These are phyloP conservation scores for Allodekkera sacchari DNA, from an alignment of 805 yeast genomes.

Conservation along the genomic window DNA sequence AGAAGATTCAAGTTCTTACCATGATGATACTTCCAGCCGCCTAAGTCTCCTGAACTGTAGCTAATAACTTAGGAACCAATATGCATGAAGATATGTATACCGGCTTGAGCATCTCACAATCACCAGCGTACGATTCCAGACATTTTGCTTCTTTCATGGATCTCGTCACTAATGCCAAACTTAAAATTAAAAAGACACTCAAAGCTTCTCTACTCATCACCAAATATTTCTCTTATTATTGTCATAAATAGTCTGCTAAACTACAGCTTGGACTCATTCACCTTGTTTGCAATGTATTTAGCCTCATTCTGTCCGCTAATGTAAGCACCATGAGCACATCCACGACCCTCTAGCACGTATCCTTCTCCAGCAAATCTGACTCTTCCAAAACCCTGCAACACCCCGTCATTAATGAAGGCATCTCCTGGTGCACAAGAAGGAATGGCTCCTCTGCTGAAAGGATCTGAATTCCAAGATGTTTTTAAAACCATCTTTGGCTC, in stretches of 20 bases:
- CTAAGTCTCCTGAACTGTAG: too few species aligned
- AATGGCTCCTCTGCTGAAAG: slow-evolving; percentile 42
- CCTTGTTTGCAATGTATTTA: slow-evolving; percentile 2
- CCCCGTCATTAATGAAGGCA: slow-evolving; percentile 25
- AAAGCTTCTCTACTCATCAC: slow-evolving; percentile 2
- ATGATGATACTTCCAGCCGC: too few species aligned
- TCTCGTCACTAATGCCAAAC: too few species aligned
- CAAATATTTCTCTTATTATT: slow-evolving; percentile 2
- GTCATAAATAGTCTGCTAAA: slow-evolving; percentile 1
- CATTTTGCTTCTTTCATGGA: too few species aligned
- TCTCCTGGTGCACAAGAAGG: slow-evolving; percentile 35
- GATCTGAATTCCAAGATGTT: slow-evolving; percentile 42
- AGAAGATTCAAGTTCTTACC: too few species aligned
- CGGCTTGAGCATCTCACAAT: too few species aligned
- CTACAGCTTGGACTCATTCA: too few species aligned
- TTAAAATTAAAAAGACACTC: too few species aligned
- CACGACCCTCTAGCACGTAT: slow-evolving; percentile 40
- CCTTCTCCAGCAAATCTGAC: slow-evolving; percentile 52
- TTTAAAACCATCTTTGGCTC: slow-evolving; percentile 18
- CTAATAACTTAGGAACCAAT: too few species aligned
- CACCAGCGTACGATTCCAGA: too few species aligned
- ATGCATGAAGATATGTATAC: too few species aligned
- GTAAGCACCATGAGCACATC: slow-evolving; percentile 51
- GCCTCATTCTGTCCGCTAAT: slow-evolving; percentile 43
- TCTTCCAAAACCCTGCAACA: slow-evolving; percentile 24